phyloP scores from a whole-genome alignment of 306 rosid species.

The Styphnolobium japonicum region DNA sequence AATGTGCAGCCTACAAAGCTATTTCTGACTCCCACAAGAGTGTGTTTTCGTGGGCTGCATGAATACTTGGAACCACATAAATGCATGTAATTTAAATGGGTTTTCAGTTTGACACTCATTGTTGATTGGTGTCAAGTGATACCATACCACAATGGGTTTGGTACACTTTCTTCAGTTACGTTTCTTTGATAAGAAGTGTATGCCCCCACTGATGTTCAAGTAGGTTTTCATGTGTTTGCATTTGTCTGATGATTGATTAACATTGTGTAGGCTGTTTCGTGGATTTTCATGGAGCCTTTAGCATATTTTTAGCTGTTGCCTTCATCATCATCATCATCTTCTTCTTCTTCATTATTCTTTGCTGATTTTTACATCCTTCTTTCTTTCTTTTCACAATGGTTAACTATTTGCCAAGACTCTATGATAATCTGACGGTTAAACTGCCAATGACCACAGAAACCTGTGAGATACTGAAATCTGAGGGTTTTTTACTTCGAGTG shows the following conservation, averaged over 20 bases:
- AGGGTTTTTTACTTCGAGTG: neutral
- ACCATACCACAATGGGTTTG: neutral
- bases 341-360: neutral
- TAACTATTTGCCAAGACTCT: neutral
- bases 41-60: neutral
- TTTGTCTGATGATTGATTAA: neutral
- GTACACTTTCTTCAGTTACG: neutral
- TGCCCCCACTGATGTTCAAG: neutral
- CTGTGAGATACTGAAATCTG: neutral
- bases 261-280: neutral
- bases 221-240: neutral
- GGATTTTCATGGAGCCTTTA: neutral
- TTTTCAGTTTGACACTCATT: neutral
- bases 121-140: neutral
- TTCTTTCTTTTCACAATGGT: neutral
- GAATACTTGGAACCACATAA: neutral
- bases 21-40: neutral
- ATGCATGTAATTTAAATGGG: neutral
- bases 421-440: neutral
- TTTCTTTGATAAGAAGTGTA: no score
- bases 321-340: neutral
- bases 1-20: conserved; percentile 18
- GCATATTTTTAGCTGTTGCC: neutral
- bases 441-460: neutral
- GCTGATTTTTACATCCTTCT: neutral